phyloP scores from a whole-genome alignment of 495 filamentous ascomycete genomes.

The Neurospora pannonica region DNA sequence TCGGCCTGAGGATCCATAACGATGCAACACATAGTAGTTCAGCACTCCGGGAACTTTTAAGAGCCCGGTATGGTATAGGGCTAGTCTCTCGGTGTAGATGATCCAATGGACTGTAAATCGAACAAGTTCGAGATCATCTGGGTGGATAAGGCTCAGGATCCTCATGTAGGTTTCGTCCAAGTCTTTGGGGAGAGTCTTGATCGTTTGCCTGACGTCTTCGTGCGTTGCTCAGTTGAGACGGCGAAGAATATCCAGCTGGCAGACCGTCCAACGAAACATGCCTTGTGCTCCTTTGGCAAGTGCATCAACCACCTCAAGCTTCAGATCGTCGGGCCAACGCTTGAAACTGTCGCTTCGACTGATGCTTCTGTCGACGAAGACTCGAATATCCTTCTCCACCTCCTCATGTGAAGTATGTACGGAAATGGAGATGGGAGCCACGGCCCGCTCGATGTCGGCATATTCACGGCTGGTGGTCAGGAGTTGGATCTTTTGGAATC shows the following conservation, averaged over 20 bases:
- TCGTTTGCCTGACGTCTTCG: slow-evolving; percentile 12
- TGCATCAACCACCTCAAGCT: slow-evolving; percentile 16
- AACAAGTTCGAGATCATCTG: slow-evolving; percentile 18
- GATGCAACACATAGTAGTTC: neutral
- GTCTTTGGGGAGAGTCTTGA: slow-evolving; percentile 25
- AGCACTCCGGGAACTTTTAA: too few species aligned
- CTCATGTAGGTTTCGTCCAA: slow-evolving; percentile 33
- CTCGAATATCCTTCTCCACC: slow-evolving; percentile 26
- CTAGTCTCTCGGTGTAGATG: neutral
- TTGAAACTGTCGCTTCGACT: slow-evolving; percentile 9
- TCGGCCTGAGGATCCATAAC: neutral
- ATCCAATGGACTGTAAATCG: slow-evolving; percentile 4
- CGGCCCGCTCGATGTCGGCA: slow-evolving; percentile 24
- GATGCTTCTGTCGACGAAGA: slow-evolving; percentile 18
- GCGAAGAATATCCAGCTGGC: slow-evolving; percentile 33
- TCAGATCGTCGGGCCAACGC: slow-evolving; percentile 13
- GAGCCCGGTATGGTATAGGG: too few species aligned
- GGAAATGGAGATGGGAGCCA: slow-evolving; percentile 6
- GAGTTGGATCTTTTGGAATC: too few species aligned
- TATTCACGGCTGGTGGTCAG: too few species aligned
- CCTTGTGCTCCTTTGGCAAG: slow-evolving; percentile 26
- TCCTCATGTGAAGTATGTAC: slow-evolving; percentile 27
- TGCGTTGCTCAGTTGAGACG: slow-evolving; percentile 6
- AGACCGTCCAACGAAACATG: slow-evolving; percentile 40
- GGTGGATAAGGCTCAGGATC: slow-evolving; percentile 21